Evolutionary conservation across 2,329 filamentous ascomycete species (phyloP).

Genomic region (Colletotrichum cereale): DNA sequence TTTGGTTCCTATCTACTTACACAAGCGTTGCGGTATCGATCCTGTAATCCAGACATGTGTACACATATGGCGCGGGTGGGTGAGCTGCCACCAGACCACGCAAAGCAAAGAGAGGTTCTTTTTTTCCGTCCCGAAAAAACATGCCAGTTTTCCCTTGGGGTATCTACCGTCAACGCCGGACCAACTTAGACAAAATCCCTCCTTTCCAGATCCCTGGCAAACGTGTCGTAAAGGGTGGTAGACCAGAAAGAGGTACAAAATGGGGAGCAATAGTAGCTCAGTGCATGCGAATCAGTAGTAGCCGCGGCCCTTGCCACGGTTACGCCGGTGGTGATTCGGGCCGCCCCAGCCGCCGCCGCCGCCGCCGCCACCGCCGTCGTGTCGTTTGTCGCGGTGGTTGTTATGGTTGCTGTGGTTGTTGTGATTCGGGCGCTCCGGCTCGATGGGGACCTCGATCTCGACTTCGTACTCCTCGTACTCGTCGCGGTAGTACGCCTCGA

Average conservation of each 20-base stretch:
- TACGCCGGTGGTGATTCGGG: conserved; percentile 24
- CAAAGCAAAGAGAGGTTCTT: not conserved
- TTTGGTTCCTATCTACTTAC: not conserved
- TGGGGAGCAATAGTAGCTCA: not conserved
- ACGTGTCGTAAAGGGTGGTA: not conserved
- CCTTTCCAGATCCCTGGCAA: not conserved
- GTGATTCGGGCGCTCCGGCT: conserved; percentile 44
- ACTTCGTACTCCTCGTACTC: conserved; percentile 83
- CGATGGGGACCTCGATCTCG: conserved; percentile 77
- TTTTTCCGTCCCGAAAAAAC: conserved; percentile 13
- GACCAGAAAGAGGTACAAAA: not conserved
- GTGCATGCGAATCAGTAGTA: conserved; percentile 28
- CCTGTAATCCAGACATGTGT: conserved; percentile 26
- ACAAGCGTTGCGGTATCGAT: not conserved
- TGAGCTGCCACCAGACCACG: not conserved
- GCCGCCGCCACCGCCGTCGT: conserved; percentile 15
- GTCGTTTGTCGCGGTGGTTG: conserved; percentile 27
- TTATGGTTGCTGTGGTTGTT: conserved; percentile 11
- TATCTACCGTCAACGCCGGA: conserved; percentile 37
- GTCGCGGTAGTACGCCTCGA: conserved; percentile 76
- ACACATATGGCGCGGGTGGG: not conserved
- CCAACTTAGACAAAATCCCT: conserved; percentile 28
- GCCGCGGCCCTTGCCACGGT: conserved; percentile 25
- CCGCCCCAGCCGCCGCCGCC: conserved; percentile 22
- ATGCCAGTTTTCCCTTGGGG: conserved; percentile 28